These are phyloP conservation scores for Spraguea lophii DNA, from an alignment of 371 early-diverging fungal genomes.

Conservation along the genomic window DNA sequence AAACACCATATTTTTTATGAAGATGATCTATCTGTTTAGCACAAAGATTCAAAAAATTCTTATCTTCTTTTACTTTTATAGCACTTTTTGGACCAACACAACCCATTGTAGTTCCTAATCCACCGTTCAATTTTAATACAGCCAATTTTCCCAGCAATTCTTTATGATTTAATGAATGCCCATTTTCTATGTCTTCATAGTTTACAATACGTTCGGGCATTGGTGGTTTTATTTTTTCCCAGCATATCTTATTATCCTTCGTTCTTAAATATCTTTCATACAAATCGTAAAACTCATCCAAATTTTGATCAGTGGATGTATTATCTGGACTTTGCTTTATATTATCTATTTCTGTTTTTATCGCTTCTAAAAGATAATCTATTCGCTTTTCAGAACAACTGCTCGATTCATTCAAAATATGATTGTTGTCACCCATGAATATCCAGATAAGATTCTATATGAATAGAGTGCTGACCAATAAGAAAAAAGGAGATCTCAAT, in stretches of 20 bases:
- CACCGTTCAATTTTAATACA: slow-evolving; percentile 93
- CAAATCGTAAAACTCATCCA: slow-evolving; percentile 34
- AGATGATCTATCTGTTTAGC: slow-evolving; percentile 90
- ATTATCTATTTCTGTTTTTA: slow-evolving; percentile 28
- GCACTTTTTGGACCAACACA: slow-evolving; percentile 93
- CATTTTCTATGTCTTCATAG: slow-evolving; percentile 14
- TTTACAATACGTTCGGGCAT: slow-evolving; percentile 28
- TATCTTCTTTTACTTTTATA: slow-evolving; percentile 84
- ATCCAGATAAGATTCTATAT: no score
- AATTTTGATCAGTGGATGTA: slow-evolving; percentile 2
- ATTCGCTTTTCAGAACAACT: slow-evolving; percentile 25
- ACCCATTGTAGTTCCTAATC: slow-evolving; percentile 97
- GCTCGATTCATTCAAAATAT: no score
- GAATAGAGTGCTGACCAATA: no score
- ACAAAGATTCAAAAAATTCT: slow-evolving; percentile 89
- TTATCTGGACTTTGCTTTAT: slow-evolving; percentile 18
- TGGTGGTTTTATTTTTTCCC: slow-evolving; percentile 40
- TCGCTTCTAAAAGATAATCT: slow-evolving; percentile 21
- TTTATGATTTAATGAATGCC: neutral
- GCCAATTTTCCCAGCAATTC: slow-evolving; percentile 62
- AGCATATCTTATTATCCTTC: slow-evolving; percentile 34
- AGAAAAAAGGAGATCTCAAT: no score
- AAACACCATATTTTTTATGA: slow-evolving; percentile 62
- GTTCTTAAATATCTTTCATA: slow-evolving; percentile 37
- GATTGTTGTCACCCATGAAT: no score